Evolutionary conservation across 140 eudicot species (phyloP).

Genomic region (Oenanthe javanica): DNA sequence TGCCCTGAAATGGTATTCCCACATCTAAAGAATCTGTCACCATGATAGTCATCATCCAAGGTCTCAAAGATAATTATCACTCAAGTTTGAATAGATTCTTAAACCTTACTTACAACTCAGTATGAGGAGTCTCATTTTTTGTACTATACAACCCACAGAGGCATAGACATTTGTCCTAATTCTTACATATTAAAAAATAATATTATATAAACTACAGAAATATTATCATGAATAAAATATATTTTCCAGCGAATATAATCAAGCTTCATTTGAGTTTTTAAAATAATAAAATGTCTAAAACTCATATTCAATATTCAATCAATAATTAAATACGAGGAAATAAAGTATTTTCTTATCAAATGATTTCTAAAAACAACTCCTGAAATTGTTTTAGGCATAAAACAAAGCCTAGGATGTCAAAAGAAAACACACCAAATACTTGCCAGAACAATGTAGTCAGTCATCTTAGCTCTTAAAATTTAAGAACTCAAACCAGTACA

Average conservation of each 20-base stretch:
- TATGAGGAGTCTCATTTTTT: neutral
- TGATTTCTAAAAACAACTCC: neutral
- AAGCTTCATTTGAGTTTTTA: neutral
- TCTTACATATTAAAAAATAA: neutral
- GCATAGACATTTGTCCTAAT: neutral
- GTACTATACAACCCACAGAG: neutral
- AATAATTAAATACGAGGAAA: neutral
- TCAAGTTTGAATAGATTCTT: neutral
- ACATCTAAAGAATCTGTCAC: neutral
- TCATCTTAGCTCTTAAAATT: neutral
- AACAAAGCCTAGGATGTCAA: neutral
- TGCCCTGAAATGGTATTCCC: neutral
- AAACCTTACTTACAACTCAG: neutral
- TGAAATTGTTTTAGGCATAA: neutral
- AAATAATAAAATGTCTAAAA: no score
- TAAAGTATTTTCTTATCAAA: neutral
- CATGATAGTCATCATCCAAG: neutral
- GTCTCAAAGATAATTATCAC: neutral
- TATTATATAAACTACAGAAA: neutral
- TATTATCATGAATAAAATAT: neutral
- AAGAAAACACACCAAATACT: neutral
- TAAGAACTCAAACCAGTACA: neutral
- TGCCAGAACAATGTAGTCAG: neutral
- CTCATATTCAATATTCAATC: neutral
- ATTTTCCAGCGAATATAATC: neutral